These are phyloP conservation scores for Geranium brycei DNA, from an alignment of 345 rosid genomes.

Conservation along the genomic window DNA sequence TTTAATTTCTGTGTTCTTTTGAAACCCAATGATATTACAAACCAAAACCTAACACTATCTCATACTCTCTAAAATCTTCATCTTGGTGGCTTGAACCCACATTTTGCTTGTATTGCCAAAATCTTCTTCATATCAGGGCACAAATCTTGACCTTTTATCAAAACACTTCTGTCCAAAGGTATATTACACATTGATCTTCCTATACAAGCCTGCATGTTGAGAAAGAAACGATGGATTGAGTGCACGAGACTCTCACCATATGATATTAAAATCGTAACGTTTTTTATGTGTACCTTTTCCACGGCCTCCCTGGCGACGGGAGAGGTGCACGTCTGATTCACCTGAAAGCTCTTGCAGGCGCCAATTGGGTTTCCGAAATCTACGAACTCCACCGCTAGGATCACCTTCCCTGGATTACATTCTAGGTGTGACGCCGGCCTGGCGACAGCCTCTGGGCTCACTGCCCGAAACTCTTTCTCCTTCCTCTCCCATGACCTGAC, in stretches of 20 bases:
- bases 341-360: slow-evolving; percentile 17
- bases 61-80: too few species aligned
- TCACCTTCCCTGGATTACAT: slow-evolving; percentile 19
- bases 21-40: too few species aligned
- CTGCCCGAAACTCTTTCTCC: slow-evolving; percentile 9
- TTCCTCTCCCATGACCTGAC: slow-evolving; percentile 22
- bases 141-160: slow-evolving; percentile 9
- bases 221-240: neutral
- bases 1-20: too few species aligned
- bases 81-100: slow-evolving; percentile 1
- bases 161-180: slow-evolving; percentile 14
- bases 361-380: slow-evolving; percentile 35
- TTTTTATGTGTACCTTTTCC: slow-evolving; percentile 14
- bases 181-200: slow-evolving; percentile 23
- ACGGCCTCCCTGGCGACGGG: slow-evolving; percentile 18
- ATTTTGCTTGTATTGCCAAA: slow-evolving; percentile 27
- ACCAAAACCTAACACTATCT: too few species aligned
- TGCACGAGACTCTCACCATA: neutral
- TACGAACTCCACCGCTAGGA: slow-evolving; percentile 25
- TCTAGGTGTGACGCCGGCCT: slow-evolving; percentile 18
- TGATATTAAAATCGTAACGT: too few species aligned
- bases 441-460: slow-evolving; percentile 7
- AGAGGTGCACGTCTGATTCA: slow-evolving; percentile 25
- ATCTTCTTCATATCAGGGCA: slow-evolving; percentile 21
- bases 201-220: slow-evolving; percentile 19